A percentile compares a stretch with the other conserved stretches of the same genome.
These are phyloP conservation scores for Sesbania bispinosa DNA, from an alignment of 306 rosid species.

Conservation along the genomic window DNA sequence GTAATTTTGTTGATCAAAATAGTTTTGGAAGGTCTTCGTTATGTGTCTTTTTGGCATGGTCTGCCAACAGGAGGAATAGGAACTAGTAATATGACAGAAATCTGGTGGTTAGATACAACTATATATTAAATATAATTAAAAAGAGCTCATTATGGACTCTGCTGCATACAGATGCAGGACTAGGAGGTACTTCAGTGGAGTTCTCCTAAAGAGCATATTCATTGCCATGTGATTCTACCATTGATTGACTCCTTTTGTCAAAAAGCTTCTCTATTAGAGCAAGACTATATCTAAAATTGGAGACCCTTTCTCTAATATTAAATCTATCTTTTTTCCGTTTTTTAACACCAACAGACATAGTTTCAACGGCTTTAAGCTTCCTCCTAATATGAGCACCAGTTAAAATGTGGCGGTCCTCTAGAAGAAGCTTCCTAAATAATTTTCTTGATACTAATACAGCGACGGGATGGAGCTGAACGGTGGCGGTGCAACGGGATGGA, in stretches of 20 bases:
- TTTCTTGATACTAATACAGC: slow-evolving; percentile 75
- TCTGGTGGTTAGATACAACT: too few relatives aligned
- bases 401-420: slow-evolving; percentile 62
- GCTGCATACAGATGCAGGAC: slow-evolving; percentile 87
- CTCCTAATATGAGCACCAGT: slow-evolving; percentile 70
- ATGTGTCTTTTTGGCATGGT: slow-evolving; percentile 22
- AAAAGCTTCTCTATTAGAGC: slow-evolving; percentile 58
- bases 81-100: slow-evolving; percentile 22
- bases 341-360: slow-evolving; percentile 28
- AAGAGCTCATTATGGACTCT: slow-evolving; percentile 42
- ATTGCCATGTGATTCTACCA: slow-evolving; percentile 36
- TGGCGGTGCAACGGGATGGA: too few relatives aligned
- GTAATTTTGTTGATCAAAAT: slow-evolving; percentile 33
- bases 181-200: slow-evolving; percentile 88
- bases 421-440: slow-evolving; percentile 73
- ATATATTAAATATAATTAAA: too few relatives aligned
- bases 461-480: too few relatives aligned
- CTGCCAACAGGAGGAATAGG: slow-evolving; percentile 31
- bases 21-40: slow-evolving; percentile 24
- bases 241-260: slow-evolving; percentile 58
- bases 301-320: slow-evolving; percentile 69
- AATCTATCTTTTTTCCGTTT: slow-evolving; percentile 60
- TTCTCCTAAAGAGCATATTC: slow-evolving; percentile 75
- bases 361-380: slow-evolving; percentile 64
- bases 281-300: slow-evolving; percentile 56